Evolutionary conservation across 805 yeast species (phyloP), one percentile per base, ranked within the genome.

Genomic region (Candida maltosa): DNA sequence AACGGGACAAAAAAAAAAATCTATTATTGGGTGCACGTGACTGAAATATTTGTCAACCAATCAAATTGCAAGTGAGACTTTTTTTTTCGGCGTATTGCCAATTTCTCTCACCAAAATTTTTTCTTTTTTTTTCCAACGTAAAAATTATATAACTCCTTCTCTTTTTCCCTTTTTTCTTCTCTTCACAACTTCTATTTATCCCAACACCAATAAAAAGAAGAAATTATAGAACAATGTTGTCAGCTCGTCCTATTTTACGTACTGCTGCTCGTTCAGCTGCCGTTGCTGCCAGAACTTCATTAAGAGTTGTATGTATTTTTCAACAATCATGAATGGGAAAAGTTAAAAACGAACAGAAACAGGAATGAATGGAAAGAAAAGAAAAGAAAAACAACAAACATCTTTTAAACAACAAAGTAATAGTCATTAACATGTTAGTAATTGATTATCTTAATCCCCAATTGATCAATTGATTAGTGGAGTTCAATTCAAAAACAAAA

Each of bases 161-260:
- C 22, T 30, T 20, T 27, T 30, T 16, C 10, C 31, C 17, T 25
- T 35, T 31, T 21, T 23, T 28, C 26, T 29, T 29, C 27, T 34
- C 29, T 31, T 29, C 21, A 20, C 28, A 29, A 29, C 20, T 16
- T 18, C 39, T 39, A 33, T 29, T 36, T 38, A 9, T 6, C 12
- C 21, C 21, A 6, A n/a, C 14, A 14, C 8, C n/a, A 27, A 27
- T 19, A 27, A 7, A 27, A 6, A 35, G 29, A 35, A 29, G 17
- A 27, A 40, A 27, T 36, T 36, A 37, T 38, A 34, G 38, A 35
- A 42, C 40, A 35, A 83, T 84, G 93, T 83, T 84, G 75, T 81
- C 89, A 59, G 77, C 80, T 63, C 87, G 93, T 78, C 78, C 88
- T 68, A 77, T 80, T 70, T 74, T 83, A 67, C 85, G 89, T 75